A percentile compares a stretch with the other conserved stretches of the same genome.
phyloP scores from a whole-genome alignment of 2,329 filamentous ascomycete species.

The Graphilbum fragrans region DNA sequence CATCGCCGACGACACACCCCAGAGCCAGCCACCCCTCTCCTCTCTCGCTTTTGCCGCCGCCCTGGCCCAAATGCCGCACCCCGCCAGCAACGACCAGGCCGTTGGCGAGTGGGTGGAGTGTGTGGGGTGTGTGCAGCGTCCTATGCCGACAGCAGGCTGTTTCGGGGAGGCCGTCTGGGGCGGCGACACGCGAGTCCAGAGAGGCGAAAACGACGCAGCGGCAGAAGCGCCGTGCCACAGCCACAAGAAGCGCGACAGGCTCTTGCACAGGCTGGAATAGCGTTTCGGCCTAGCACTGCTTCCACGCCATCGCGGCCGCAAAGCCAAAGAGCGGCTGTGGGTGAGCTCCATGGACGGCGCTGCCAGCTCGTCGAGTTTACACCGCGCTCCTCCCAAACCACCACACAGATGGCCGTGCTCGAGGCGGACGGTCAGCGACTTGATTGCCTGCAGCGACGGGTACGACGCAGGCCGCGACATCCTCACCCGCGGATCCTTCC shows the following conservation, averaged over 20 bases:
- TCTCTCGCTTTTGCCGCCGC: constrained; percentile 1
- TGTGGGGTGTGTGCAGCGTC: neutral
- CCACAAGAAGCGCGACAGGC: too few relatives aligned
- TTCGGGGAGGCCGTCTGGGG: neutral
- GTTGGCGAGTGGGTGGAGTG: constrained; percentile 1
- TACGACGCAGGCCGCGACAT: too few relatives aligned
- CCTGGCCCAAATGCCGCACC: neutral
- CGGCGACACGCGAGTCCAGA: neutral
- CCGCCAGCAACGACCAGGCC: neutral
- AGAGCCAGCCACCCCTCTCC: neutral
- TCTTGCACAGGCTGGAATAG: too few relatives aligned
- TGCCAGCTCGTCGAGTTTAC: neutral
- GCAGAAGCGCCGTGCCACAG: too few relatives aligned
- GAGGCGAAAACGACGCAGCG: neutral
- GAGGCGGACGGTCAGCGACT: neutral
- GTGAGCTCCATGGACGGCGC: constrained; percentile 5
- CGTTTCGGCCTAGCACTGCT: neutral
- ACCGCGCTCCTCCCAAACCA: too few relatives aligned
- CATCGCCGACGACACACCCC: neutral
- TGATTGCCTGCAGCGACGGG: neutral
- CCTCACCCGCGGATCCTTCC: neutral
- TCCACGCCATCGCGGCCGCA: neutral
- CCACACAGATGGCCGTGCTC: neutral
- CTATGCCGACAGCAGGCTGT: neutral
- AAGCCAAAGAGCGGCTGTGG: constrained; percentile 1